phyloP scores from a whole-genome alignment of 768 basidiomycete genomes.

The Tephrocybe rancida region DNA sequence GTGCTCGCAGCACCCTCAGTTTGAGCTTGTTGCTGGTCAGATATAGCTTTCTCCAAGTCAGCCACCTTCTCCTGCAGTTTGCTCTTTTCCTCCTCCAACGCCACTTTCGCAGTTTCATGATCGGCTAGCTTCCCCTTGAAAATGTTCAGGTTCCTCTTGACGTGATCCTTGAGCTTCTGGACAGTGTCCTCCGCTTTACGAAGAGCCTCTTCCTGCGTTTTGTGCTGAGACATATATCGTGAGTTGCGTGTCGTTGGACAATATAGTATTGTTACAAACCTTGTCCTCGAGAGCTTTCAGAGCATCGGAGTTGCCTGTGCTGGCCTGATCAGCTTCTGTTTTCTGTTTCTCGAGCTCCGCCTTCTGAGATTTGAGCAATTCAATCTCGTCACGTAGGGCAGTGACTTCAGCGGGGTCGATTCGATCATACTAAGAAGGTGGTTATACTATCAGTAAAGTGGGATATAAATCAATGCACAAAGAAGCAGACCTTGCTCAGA shows the following conservation, averaged over 20 bases:
- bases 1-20: slow-evolving; percentile 19
- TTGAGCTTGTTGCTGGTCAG: slow-evolving; percentile 31
- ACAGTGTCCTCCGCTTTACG: slow-evolving; percentile 35
- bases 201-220: slow-evolving; percentile 43
- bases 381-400: slow-evolving; percentile 73
- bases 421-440: slow-evolving; percentile 69
- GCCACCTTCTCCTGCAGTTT: slow-evolving; percentile 40
- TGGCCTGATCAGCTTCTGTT: slow-evolving; percentile 18
- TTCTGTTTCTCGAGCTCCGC: slow-evolving; percentile 31
- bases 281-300: slow-evolving; percentile 27
- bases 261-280: slow-evolving; percentile 23
- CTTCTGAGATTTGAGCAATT: slow-evolving; percentile 47
- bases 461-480: background rate
- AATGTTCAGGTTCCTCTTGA: slow-evolving; percentile 27
- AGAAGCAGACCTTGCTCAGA: slow-evolving; percentile 69
- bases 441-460: background rate
- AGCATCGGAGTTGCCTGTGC: slow-evolving; percentile 31
- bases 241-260: background rate
- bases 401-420: slow-evolving; percentile 87
- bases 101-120: slow-evolving; percentile 28
- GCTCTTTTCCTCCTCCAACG: slow-evolving; percentile 38
- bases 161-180: slow-evolving; percentile 35
- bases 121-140: slow-evolving; percentile 33
- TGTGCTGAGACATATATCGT: slow-evolving; percentile 32
- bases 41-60: slow-evolving; percentile 36